Evolutionary conservation across 345 rosid species (phyloP), one percentile per base, ranked within the genome.

Genomic region (Eutrema japonicum): DNA sequence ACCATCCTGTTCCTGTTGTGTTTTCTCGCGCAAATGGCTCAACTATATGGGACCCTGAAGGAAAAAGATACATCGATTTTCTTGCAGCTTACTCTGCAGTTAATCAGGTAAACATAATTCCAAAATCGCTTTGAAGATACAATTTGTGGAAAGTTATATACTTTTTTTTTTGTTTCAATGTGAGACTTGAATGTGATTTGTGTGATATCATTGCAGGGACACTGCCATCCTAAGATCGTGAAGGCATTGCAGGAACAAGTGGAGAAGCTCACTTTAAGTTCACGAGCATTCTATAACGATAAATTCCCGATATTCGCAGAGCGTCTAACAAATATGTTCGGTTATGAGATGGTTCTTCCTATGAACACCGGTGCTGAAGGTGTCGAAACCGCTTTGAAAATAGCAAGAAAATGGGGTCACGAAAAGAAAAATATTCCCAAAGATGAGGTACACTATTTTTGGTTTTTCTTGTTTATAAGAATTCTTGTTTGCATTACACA

Each of bases 321-420:
- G 85, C 87, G 81, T 42, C 68, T 95, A n/a, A 86, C 96, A 6
- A 83, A 79, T 49, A 86, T 90, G 86, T 88, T 92, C 72, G 96
- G 99, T 41, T 92, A 90, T 66, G 97, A 92, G 36, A 95, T 95
- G 97, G 96, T 92, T 53, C 89, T 95, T 64, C 99, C 99, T 3
- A 95, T 95, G 99, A 95, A 95, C 70, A 95, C 99, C 1, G 96
- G 97, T 7, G 99, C 99, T 30, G 97, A 95, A 84, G 97, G 99
- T 71, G 97, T 92, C 40, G 97, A 95, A 73, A 92, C 99, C 10
- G 96, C 96, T 66, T 80, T 95, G 77, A 90, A 95, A 74, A n/a
- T 88, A 83, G 97, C 97, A 3, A 87, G 99, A 72, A 95, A 95
- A 82, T 95, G 97, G 99, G 99, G 99, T 76, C 85, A 88, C 43